These are phyloP conservation scores for Arthrobotrys sinensis DNA, from an alignment of 2,329 filamentous ascomycete genomes.

Conservation along the genomic window DNA sequence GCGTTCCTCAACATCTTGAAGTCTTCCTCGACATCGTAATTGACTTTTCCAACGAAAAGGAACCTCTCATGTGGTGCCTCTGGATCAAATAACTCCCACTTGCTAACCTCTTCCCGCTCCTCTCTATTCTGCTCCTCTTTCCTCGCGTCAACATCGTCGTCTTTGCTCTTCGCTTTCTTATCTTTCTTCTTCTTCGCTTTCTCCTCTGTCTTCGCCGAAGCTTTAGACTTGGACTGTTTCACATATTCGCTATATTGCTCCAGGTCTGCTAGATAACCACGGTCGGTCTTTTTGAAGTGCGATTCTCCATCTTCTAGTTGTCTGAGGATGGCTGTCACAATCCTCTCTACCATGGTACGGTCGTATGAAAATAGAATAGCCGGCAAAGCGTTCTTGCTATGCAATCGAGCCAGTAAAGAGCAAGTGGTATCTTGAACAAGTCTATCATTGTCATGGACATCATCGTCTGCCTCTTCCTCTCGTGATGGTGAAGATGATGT, in stretches of 20 bases:
- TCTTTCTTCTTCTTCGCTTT: constrained; percentile 65
- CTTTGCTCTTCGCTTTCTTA: constrained; percentile 68
- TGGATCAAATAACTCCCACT: constrained; percentile 78
- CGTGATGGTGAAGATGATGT: neutral
- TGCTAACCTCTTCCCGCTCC: constrained; percentile 70
- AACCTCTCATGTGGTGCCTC: constrained; percentile 76
- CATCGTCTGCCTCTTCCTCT: constrained; percentile 50
- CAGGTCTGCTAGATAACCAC: constrained; percentile 74
- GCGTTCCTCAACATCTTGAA: constrained; percentile 72
- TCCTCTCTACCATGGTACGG: constrained; percentile 75
- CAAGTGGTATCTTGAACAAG: constrained; percentile 69
- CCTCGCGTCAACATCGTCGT: constrained; percentile 70
- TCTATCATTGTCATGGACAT: constrained; percentile 66
- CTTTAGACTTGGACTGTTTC: constrained; percentile 68
- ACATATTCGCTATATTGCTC: constrained; percentile 71
- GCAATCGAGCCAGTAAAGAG: constrained; percentile 74
- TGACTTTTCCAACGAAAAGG: constrained; percentile 75
- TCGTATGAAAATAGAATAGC: constrained; percentile 86
- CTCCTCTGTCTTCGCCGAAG: neutral
- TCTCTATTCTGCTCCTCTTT: constrained; percentile 70
- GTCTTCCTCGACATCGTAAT: constrained; percentile 74
- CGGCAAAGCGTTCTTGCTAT: constrained; percentile 77
- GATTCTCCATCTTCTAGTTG: constrained; percentile 73
- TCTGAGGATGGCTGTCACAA: constrained; percentile 68
- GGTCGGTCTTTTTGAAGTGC: constrained; percentile 73